Evolutionary conservation across 2,329 filamentous ascomycete genomes (phyloP), one percentile per base, ranked within the genome.

Genomic region (Aspergillus sp.): DNA sequence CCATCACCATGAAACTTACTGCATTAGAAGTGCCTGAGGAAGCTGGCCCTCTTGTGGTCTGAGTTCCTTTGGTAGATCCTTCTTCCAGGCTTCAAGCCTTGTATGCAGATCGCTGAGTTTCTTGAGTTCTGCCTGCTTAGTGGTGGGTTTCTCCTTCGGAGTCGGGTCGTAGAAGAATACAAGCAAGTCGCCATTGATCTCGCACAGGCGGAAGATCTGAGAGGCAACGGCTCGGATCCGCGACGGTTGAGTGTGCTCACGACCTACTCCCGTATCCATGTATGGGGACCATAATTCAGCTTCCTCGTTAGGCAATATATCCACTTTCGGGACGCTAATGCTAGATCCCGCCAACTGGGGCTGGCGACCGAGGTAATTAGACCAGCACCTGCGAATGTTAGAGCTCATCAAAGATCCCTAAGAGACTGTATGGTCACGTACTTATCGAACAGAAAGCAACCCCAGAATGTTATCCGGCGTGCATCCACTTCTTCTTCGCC

Each of bases 371-470:
- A 98, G 85, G 69, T 98, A 98, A 74, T 97, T 98, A 53, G 93
- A 97, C 93, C 94, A 98, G 75, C 92, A 96, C 68, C 84, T 86
- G 59, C 23, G 15, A 57, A 32, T 15, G 43, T 71, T 65, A 69
- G 63, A 51, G 50, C 45, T 19, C 36, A 38, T 49, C 49, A 53
- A 47, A 47, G 19, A 15, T 36, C 28, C 3, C 38, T n/a, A 19
- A 7, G n/a, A 52, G 43, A 4, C 13, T 36, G 38, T 13, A 19
- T 13, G 19, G 25, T 36, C 43, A 71, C 81, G 64, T 70, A 86
- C 83, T 97, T 98, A 80, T 99, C 95, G 74, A 98, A 96, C n/a
- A 97, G 79, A 76, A 95, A 98, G 74, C 93, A 97, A 6, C 95
- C 95, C 95, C 95, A 98, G 72, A 97, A 98, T 0, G 95, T 98